Percentiles rank a stretch among this genome's conserved stretches.
Evolutionary conservation across 768 basidiomycete species (phyloP).

Genomic region (Phlebiopsis flavidoalba): DNA sequence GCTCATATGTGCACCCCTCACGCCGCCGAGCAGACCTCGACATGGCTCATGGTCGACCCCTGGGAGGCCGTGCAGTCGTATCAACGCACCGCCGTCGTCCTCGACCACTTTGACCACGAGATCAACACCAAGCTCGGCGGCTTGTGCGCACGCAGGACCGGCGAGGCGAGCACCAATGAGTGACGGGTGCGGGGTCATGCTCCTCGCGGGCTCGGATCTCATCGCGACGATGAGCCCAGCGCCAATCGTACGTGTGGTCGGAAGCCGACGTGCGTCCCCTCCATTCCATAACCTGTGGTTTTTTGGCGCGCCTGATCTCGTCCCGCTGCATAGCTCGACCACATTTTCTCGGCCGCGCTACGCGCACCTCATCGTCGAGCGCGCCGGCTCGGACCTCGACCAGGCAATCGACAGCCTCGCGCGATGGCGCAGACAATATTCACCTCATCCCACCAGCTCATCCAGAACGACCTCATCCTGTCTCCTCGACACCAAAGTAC

Average conservation of each 20-base stretch:
- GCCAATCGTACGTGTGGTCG: slow-evolving; percentile 97
- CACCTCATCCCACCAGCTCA: slow-evolving; percentile 88
- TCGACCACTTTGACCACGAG: slow-evolving; percentile 96
- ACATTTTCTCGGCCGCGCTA: slow-evolving; percentile 94
- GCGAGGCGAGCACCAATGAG: slow-evolving; percentile 69
- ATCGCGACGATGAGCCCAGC: slow-evolving; percentile 98
- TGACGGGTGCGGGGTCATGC: slow-evolving; percentile 82
- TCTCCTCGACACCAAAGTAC: slow-evolving; percentile 62
- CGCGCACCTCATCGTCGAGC: slow-evolving; percentile 89
- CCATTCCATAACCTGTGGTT: neutral
- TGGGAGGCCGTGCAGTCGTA: slow-evolving; percentile 97
- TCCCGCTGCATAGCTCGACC: slow-evolving; percentile 70
- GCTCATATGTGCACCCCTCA: slow-evolving; percentile 81
- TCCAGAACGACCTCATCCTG: slow-evolving; percentile 38
- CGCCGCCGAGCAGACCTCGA: slow-evolving; percentile 84
- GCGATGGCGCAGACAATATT: slow-evolving; percentile 56
- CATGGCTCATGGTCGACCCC: slow-evolving; percentile 96
- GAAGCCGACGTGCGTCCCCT: slow-evolving; percentile 78
- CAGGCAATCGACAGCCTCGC: slow-evolving; percentile 73
- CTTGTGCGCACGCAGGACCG: slow-evolving; percentile 61
- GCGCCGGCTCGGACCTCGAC: slow-evolving; percentile 89
- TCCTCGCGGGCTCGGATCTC: slow-evolving; percentile 96
- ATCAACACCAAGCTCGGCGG: slow-evolving; percentile 86
- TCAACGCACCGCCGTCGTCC: slow-evolving; percentile 92
- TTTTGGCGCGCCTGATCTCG: slow-evolving; percentile 2